Conservation (phyloP, 2,329 filamentous ascomycete genomes). For the Orbilia blumenaviensis region DNA sequence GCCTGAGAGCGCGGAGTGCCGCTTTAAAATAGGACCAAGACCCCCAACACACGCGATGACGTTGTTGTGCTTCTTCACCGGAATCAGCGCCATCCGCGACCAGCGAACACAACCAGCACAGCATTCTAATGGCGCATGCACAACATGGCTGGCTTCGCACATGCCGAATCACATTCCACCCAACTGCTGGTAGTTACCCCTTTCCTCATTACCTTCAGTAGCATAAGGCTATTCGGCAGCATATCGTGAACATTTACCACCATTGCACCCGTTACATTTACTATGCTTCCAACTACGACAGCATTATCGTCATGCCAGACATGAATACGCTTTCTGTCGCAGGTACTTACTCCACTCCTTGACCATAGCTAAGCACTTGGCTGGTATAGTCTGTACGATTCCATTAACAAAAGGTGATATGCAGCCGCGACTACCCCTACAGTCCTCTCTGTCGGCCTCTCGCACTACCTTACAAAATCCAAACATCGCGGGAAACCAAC, state of each 20-base stretch:
- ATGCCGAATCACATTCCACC: not conserved
- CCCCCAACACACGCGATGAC: not conserved
- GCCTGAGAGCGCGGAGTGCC: too few relatives aligned
- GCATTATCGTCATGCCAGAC: slow-evolving; percentile 62
- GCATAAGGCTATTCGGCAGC: not conserved
- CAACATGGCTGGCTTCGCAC: not conserved
- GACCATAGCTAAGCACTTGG: not conserved
- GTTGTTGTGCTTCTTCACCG: not conserved
- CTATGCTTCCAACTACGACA: not conserved
- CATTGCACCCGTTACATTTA: not conserved
- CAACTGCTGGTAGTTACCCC: too few relatives aligned
- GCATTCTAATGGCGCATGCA: slow-evolving; percentile 15
- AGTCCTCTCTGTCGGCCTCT: slow-evolving; percentile 83
- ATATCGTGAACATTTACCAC: not conserved
- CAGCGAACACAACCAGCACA: not conserved
- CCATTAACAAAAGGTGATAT: not conserved
- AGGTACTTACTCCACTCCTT: slow-evolving; percentile 56
- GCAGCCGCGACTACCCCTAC: slow-evolving; percentile 81
- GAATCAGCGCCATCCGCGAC: not conserved
- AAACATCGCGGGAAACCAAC: slow-evolving; percentile 82
- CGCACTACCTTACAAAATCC: slow-evolving; percentile 87
- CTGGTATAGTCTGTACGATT: not conserved
- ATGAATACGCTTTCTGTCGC: slow-evolving; percentile 80
- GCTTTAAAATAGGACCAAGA: not conserved
- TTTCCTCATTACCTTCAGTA: not conserved